Conservation (phyloP, 108 stramenopile genomes). For the Skeletonema menzelii region DNA sequence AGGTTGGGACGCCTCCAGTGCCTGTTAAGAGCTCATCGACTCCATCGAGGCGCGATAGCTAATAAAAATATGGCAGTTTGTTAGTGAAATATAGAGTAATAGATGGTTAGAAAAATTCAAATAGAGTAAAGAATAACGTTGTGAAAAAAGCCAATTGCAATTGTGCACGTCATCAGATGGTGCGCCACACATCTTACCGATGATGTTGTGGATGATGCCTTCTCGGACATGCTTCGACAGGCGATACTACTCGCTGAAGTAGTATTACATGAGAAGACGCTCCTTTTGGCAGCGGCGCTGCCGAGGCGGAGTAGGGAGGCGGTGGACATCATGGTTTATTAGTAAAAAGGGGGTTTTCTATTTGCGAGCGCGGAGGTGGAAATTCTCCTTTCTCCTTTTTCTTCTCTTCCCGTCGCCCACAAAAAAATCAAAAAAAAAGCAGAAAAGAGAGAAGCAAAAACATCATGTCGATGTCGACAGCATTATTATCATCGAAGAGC, state of each 20-base stretch:
- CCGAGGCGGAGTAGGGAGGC: conserved; percentile 27
- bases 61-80: neutral
- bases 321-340: conserved; percentile 28
- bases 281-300: conserved; percentile 12
- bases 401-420: too few relatives aligned
- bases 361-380: neutral
- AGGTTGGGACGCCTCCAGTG: conserved; percentile 69
- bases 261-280: conserved; percentile 7
- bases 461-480: too few relatives aligned
- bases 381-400: neutral
- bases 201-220: conserved; percentile 72
- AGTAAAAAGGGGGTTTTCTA: neutral
- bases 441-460: too few relatives aligned
- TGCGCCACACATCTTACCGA: conserved; percentile 57
- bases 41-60: conserved; percentile 81
- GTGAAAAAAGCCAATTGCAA: neutral
- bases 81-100: neutral
- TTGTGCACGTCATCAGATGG: neutral
- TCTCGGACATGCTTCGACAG: conserved; percentile 65
- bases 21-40: conserved; percentile 71
- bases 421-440: too few relatives aligned
- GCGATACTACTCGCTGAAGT: conserved; percentile 16
- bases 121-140: neutral
- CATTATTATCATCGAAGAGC: too few relatives aligned
- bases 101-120: neutral